These are phyloP conservation scores for Colletotrichum chrysophilum DNA, from an alignment of 2,329 filamentous ascomycete genomes.

Conservation along the genomic window DNA sequence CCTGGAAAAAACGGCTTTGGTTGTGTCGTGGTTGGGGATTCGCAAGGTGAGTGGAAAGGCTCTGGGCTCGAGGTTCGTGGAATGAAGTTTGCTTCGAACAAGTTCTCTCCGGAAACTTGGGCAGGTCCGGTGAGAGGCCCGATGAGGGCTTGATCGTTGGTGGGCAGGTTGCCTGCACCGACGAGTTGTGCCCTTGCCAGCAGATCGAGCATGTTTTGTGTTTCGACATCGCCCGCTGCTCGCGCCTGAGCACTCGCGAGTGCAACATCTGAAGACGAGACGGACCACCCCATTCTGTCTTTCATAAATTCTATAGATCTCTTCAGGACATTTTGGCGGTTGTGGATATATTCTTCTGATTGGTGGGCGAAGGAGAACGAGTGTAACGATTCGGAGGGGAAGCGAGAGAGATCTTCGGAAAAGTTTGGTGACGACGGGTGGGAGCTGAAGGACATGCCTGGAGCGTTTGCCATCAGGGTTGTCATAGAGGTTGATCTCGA, in stretches of 20 bases:
- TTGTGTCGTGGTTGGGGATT: constrained; percentile 34
- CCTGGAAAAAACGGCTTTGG: neutral
- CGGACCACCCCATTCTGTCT: constrained; percentile 83
- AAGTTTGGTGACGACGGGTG: constrained; percentile 77
- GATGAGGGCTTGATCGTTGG: constrained; percentile 45
- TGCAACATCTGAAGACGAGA: constrained; percentile 69
- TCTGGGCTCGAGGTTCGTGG: constrained; percentile 59
- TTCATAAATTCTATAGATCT: constrained; percentile 96
- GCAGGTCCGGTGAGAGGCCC: constrained; percentile 83
- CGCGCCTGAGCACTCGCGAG: constrained; percentile 85
- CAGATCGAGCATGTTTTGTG: constrained; percentile 90
- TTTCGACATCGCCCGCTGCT: constrained; percentile 80
- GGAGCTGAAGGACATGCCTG: constrained; percentile 60
- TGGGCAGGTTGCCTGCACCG: constrained; percentile 67
- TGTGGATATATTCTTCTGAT: constrained; percentile 90
- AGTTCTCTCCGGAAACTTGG: constrained; percentile 72
- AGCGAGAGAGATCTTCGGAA: constrained; percentile 87
- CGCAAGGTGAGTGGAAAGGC: constrained; percentile 37
- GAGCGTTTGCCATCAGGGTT: constrained; percentile 64
- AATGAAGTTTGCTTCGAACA: constrained; percentile 85
- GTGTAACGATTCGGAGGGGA: constrained; percentile 94
- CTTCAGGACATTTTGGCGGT: constrained; percentile 90
- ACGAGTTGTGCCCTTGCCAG: constrained; percentile 82
- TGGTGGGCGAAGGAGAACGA: constrained; percentile 98
- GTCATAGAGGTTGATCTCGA: constrained; percentile 76